These are phyloP conservation scores for Colletotrichum endophyticum DNA, from an alignment of 2,329 filamentous ascomycete species.

Conservation along the genomic window DNA sequence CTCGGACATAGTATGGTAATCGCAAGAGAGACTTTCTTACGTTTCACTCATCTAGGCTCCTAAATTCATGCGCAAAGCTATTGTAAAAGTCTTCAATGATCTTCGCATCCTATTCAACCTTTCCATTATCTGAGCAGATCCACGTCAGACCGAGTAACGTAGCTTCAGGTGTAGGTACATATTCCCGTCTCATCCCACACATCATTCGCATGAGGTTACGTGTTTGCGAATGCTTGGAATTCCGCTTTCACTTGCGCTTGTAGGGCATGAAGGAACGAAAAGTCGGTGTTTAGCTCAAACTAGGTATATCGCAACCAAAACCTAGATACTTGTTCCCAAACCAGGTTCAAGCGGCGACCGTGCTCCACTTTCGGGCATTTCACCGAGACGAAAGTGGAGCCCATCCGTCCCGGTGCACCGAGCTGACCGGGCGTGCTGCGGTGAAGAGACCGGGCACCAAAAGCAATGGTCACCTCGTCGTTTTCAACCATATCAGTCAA, in stretches of 20 bases:
- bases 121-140: not conserved
- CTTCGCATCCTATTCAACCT: not conserved
- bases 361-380: not conserved
- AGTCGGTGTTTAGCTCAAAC: not conserved
- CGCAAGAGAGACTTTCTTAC: not conserved
- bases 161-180: not conserved
- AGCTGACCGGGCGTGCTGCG: not conserved
- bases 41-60: not conserved
- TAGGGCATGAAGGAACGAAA: not conserved
- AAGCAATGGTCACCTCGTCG: not conserved
- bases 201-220: not conserved
- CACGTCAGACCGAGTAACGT: not conserved
- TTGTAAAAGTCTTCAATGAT: not conserved
- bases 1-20: not conserved
- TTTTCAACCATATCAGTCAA: not conserved
- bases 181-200: not conserved
- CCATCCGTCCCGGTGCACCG: not conserved
- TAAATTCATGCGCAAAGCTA: not conserved
- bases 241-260: not conserved
- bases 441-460: not conserved
- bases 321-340: not conserved
- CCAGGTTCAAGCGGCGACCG: not conserved
- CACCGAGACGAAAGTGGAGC: not conserved
- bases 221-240: not conserved
- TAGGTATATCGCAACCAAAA: not conserved